Conservation (phyloP, 305 asterid genomes). For the Rubia balearica region DNA sequence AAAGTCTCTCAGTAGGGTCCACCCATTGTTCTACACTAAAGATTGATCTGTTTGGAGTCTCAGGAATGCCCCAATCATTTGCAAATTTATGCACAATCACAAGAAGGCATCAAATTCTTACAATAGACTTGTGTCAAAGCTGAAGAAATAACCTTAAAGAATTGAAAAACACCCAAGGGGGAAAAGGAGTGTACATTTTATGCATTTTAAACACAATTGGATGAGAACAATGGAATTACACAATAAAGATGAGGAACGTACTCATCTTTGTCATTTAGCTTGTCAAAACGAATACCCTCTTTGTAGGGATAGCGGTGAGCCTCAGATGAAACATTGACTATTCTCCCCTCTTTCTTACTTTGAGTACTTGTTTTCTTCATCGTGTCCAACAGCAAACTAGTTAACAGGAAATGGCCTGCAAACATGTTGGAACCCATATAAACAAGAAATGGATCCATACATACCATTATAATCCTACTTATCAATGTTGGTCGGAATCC, state of each 20-base stretch:
- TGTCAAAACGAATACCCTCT: slow-evolving; percentile 65
- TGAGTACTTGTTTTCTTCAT: slow-evolving; percentile 60
- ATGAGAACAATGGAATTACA: background rate
- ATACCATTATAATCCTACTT: background rate
- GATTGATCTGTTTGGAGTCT: background rate
- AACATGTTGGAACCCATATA: background rate
- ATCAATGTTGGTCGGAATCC: background rate
- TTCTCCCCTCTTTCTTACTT: slow-evolving; percentile 67
- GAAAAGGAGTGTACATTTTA: background rate
- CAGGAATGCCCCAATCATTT: background rate
- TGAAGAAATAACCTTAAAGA: background rate
- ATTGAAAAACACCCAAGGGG: background rate
- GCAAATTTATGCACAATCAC: background rate
- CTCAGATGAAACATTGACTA: slow-evolving; percentile 66
- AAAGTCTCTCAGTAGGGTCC: background rate
- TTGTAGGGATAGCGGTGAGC: slow-evolving; percentile 48
- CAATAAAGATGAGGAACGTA: slow-evolving; percentile 10
- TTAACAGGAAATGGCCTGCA: slow-evolving; percentile 83
- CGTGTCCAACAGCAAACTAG: slow-evolving; percentile 58
- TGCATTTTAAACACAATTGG: background rate
- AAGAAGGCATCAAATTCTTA: background rate
- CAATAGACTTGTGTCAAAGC: background rate
- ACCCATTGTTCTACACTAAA: background rate
- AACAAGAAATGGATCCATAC: background rate
- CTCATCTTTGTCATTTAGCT: slow-evolving; percentile 53